Percentiles rank a stretch among this genome's conserved stretches.
Evolutionary conservation across 1,139 yeast genomes (phyloP).

Genomic region (Sugiyamaella novakii): DNA sequence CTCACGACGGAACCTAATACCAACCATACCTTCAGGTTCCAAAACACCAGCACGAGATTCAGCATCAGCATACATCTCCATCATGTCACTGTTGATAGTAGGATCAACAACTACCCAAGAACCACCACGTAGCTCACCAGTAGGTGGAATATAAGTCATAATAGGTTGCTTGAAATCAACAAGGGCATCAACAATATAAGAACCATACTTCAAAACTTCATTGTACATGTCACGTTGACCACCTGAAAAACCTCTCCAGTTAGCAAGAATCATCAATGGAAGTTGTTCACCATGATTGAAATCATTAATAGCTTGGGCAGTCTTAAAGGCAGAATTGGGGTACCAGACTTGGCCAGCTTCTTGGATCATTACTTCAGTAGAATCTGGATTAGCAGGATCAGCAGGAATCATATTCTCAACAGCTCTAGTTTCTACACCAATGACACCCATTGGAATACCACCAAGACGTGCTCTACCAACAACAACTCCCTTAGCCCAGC

Average conservation of each 20-base stretch:
- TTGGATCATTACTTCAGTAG: conserved; percentile 82
- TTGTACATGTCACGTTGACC: conserved; percentile 99
- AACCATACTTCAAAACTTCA: conserved; percentile 95
- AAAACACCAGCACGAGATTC: conserved; percentile 98
- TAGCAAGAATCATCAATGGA: conserved; percentile 95
- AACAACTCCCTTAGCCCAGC: conserved; percentile 98
- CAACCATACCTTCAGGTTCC: conserved; percentile 99
- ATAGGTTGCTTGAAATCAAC: conserved; percentile 96
- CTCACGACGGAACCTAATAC: conserved; percentile 94
- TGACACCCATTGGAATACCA: conserved; percentile 97
- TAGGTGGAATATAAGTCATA: conserved; percentile 94
- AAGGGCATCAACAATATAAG: conserved; percentile 94
- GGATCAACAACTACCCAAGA: conserved; percentile 99
- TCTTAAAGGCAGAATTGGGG: conserved; percentile 98
- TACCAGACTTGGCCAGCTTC: conserved; percentile 99
- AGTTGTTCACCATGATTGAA: conserved; percentile 97
- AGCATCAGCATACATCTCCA: conserved; percentile 99
- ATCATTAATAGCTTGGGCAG: conserved; percentile 97
- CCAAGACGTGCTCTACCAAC: conserved; percentile 98
- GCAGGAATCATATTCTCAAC: conserved; percentile 93
- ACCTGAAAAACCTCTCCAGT: conserved; percentile 99
- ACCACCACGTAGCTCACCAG: conserved; percentile 98
- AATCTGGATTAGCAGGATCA: conserved; percentile 96
- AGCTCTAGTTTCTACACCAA: conserved; percentile 90
- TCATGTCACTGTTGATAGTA: conserved; percentile 91